phyloP scores from a whole-genome alignment of 2,329 filamentous ascomycete genomes.

The Xylaria polymorpha region DNA sequence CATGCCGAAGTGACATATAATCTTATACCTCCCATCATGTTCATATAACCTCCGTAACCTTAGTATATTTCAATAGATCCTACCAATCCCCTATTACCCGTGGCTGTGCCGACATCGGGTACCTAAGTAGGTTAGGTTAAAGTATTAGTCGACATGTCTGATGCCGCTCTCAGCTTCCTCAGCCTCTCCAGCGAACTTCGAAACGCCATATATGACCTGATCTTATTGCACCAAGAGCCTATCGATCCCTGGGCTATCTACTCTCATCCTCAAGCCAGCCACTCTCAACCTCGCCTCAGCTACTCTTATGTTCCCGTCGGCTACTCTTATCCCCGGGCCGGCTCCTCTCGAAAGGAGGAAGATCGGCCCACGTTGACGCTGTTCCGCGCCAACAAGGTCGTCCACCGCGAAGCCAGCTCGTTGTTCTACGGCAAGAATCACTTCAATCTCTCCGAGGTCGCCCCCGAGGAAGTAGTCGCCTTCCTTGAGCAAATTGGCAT shows the following conservation, averaged over 20 bases:
- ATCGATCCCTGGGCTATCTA: neutral
- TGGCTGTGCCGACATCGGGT: no score
- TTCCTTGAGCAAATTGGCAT: neutral
- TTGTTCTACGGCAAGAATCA: neutral
- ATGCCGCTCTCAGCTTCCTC: neutral
- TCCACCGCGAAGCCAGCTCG: conserved; percentile 8
- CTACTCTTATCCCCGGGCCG: no score
- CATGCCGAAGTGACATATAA: no score
- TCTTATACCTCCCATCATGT: no score
- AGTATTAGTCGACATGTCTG: neutral
- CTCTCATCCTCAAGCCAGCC: no score
- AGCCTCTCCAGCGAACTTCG: neutral
- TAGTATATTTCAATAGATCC: no score
- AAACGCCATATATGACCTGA: neutral
- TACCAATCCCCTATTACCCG: no score
- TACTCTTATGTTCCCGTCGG: no score
- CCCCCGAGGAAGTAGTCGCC: neutral
- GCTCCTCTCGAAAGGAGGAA: no score
- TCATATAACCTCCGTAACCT: no score
- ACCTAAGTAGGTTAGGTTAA: no score
- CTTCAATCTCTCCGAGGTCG: neutral
- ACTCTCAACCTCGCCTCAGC: no score
- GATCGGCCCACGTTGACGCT: neutral
- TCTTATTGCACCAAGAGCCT: neutral
- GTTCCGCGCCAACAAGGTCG: neutral